These are phyloP conservation scores for Epichloe baconii DNA, from an alignment of 2,329 filamentous ascomycete species.

Conservation along the genomic window DNA sequence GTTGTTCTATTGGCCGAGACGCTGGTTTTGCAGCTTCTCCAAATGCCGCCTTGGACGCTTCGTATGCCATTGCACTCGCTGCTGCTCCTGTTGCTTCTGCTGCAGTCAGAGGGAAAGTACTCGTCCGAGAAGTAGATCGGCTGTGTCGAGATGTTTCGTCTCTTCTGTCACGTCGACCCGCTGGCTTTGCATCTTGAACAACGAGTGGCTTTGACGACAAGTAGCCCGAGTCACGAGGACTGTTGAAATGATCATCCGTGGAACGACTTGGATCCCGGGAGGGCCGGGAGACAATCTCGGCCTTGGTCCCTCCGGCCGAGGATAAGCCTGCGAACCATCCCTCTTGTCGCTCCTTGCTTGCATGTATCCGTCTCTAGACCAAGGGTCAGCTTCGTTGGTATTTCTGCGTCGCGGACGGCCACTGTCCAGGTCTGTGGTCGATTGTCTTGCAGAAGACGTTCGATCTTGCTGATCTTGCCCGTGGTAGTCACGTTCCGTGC, in stretches of 20 bases:
- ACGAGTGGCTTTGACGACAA: slow-evolving; percentile 23
- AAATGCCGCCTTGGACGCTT: not conserved
- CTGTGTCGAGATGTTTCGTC: slow-evolving; percentile 9
- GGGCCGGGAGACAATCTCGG: slow-evolving; percentile 7
- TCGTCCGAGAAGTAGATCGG: slow-evolving; percentile 23
- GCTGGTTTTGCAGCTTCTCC: slow-evolving; percentile 1
- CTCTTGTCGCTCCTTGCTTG: slow-evolving; percentile 13
- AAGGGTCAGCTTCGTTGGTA: slow-evolving; percentile 21
- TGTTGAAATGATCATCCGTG: slow-evolving; percentile 25
- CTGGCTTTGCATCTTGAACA: slow-evolving; percentile 20
- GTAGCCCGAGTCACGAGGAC: slow-evolving; percentile 14
- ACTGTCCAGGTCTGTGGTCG: slow-evolving; percentile 15
- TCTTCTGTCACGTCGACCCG: slow-evolving; percentile 10
- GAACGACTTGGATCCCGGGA: slow-evolving; percentile 22
- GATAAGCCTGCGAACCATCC: slow-evolving; percentile 18
- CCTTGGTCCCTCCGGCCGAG: slow-evolving; percentile 12
- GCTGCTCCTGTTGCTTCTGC: slow-evolving; percentile 13
- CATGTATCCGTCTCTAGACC: slow-evolving; percentile 13
- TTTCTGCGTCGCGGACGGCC: slow-evolving; percentile 14
- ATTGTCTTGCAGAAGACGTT: slow-evolving; percentile 16
- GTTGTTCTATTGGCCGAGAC: slow-evolving; percentile 13
- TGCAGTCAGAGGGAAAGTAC: slow-evolving; percentile 20
- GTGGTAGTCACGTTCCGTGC: slow-evolving; percentile 13
- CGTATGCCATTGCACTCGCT: slow-evolving; percentile 2
- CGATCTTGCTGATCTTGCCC: slow-evolving; percentile 15